Conservation (phyloP, 306 rosid genomes). For the Myrica gale region DNA sequence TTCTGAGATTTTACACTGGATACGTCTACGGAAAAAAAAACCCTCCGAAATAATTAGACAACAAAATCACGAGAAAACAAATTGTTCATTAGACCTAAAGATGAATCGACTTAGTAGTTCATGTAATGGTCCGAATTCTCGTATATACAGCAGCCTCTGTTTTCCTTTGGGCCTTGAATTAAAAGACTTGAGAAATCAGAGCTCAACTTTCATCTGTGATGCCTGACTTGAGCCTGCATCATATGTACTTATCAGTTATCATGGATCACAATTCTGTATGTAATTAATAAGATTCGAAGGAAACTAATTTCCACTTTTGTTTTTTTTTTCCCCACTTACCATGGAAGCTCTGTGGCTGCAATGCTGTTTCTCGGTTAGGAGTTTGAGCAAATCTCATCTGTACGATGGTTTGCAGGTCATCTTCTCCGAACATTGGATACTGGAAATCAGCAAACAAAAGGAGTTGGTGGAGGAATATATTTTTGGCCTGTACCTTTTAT, state of each 20-base stretch:
- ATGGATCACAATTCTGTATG: slow-evolving; percentile 29
- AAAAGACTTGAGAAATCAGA: slow-evolving; percentile 43
- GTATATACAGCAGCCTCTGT: slow-evolving; percentile 56
- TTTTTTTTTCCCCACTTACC: slow-evolving; percentile 41
- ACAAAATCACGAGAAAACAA: slow-evolving; percentile 44
- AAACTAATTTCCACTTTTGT: slow-evolving; percentile 1
- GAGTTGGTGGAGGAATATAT: not conserved
- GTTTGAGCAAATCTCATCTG: slow-evolving; percentile 85
- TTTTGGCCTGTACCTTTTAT: not conserved
- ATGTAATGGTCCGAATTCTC: slow-evolving; percentile 46
- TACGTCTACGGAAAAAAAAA: slow-evolving; percentile 36
- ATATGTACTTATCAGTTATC: not conserved
- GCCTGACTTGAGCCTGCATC: slow-evolving; percentile 70
- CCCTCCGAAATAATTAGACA: slow-evolving; percentile 43
- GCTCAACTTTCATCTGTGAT: slow-evolving; percentile 73
- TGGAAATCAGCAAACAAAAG: slow-evolving; percentile 26
- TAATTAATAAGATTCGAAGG: slow-evolving; percentile 28
- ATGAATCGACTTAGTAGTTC: slow-evolving; percentile 44
- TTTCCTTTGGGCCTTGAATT: not conserved
- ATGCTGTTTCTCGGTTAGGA: slow-evolving; percentile 44
- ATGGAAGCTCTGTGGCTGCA: slow-evolving; percentile 53
- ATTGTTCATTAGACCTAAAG: slow-evolving; percentile 40
- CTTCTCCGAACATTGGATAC: slow-evolving; percentile 75
- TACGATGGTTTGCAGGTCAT: slow-evolving; percentile 77
- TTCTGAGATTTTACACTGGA: slow-evolving; percentile 70